Evolutionary conservation across 208 protist species (phyloP), one percentile per base, ranked within the genome.

Genomic region (Crithidia brevicula): DNA sequence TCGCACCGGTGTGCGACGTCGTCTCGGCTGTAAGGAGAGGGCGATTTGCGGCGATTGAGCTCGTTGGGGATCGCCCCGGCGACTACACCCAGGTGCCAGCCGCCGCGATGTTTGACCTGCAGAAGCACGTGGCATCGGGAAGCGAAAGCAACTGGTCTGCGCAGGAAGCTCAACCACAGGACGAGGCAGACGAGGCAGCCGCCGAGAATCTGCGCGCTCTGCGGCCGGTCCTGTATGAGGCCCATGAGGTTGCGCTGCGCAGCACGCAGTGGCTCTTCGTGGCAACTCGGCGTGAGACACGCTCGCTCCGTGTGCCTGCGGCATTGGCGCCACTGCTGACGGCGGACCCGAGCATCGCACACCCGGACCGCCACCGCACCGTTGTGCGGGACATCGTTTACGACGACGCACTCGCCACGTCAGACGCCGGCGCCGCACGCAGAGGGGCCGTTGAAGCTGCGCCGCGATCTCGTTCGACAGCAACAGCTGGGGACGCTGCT

Each of bases 51-150:
- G 72, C 81, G 27, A 89, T 96, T 58, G 88, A 94, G 70, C 70
- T 96, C 15, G 72, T 96, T 43, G 91, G 91, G 3, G 91, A 96
- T 52, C 85, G 85, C 30, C 73, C 81, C 0, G 91, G 91, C 18
- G 83, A 92, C 43, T 88, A 92, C 70, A 38, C 77, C 22, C 82
- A 86, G 25, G 66, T 82, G 20, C 30, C 74, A 0, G 80, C 85
- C 28, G 76, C 66, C n/a, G 79, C 77, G 11, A 88, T 92, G 78
- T 31, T 83, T 33, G 62, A 46, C 15, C 72, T 76, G 56, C 62
- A 52, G 20, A 28, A 42, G 45, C n/a, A n/a, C n/a, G n/a, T n/a
- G n/a, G 6, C 23, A 30, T 28, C 3, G 28, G 3, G 13, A 9
- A 23, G 10, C 15, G 49, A 38, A 4, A 36, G 49, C 34, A n/a